Conservation (phyloP, 495 filamentous ascomycete genomes). For the Tetracladium marchalianum region DNA sequence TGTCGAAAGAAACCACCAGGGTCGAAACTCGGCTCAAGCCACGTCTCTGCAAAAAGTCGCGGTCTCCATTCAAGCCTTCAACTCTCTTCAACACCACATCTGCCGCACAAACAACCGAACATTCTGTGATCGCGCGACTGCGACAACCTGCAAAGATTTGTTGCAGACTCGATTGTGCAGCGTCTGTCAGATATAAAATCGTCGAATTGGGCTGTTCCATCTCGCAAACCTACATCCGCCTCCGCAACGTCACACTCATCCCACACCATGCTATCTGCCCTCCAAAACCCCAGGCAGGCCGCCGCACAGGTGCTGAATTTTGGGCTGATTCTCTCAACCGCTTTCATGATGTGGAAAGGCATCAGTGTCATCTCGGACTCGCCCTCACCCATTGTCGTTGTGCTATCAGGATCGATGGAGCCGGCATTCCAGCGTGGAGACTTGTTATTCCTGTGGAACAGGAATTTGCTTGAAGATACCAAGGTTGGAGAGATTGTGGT, state of each 20-base stretch:
- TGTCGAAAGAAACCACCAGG: too few relatives aligned
- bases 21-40: too few relatives aligned
- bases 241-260: background rate
- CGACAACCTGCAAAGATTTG: background rate
- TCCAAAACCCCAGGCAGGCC: constrained; percentile 71
- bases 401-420: constrained; percentile 92
- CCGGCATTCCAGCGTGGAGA: constrained; percentile 95
- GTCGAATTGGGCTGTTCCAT: background rate
- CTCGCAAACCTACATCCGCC: background rate
- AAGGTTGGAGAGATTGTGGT: constrained; percentile 86
- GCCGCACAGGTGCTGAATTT: constrained; percentile 92
- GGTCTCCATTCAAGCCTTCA: too few relatives aligned
- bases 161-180: background rate
- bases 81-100: too few relatives aligned
- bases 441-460: constrained; percentile 89
- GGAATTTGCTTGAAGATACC: constrained; percentile 56
- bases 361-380: constrained; percentile 79
- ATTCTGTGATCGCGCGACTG: background rate
- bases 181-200: background rate
- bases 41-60: too few relatives aligned
- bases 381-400: constrained; percentile 89
- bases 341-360: constrained; percentile 98
- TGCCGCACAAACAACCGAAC: background rate
- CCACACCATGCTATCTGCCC: constrained; percentile 56
- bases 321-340: constrained; percentile 84